These are phyloP conservation scores for Boletus mariae DNA, from an alignment of 1,284 basidiomycete genomes.

Conservation along the genomic window DNA sequence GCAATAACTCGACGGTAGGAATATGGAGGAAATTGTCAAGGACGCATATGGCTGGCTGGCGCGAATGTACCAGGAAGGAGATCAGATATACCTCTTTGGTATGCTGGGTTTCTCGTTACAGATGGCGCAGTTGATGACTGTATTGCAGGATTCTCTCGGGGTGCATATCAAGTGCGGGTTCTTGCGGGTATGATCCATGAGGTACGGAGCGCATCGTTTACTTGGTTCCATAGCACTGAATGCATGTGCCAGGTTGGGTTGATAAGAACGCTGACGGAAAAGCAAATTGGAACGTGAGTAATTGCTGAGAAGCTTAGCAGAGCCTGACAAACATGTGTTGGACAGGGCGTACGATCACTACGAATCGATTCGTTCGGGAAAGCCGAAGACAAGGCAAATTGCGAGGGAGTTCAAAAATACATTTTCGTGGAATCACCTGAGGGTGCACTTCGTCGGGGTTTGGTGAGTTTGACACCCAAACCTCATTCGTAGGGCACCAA, in stretches of 20 bases:
- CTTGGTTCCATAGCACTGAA: conserved; percentile 1
- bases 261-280: conserved; percentile 23
- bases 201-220: conserved; percentile 18
- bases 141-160: conserved; percentile 42
- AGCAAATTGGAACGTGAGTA: conserved; percentile 25
- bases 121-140: not conserved
- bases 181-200: conserved; percentile 42
- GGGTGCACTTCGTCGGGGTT: conserved; percentile 40
- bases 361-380: conserved; percentile 15
- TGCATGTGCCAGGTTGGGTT: conserved; percentile 18
- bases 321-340: not conserved
- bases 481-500: not conserved
- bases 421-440: conserved; percentile 34
- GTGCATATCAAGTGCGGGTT: conserved; percentile 43
- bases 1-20: conserved; percentile 10
- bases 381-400: conserved; percentile 14
- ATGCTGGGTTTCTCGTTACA: not conserved
- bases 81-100: conserved; percentile 44
- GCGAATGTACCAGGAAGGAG: conserved; percentile 35
- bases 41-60: conserved; percentile 42
- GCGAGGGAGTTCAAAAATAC: conserved; percentile 34
- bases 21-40: conserved; percentile 29
- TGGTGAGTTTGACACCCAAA: conserved; percentile 28
- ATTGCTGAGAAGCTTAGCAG: fast-evolving
- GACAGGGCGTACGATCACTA: conserved; percentile 41